phyloP scores from a whole-genome alignment of 768 basidiomycete genomes.

The Pleurotus djamor region DNA sequence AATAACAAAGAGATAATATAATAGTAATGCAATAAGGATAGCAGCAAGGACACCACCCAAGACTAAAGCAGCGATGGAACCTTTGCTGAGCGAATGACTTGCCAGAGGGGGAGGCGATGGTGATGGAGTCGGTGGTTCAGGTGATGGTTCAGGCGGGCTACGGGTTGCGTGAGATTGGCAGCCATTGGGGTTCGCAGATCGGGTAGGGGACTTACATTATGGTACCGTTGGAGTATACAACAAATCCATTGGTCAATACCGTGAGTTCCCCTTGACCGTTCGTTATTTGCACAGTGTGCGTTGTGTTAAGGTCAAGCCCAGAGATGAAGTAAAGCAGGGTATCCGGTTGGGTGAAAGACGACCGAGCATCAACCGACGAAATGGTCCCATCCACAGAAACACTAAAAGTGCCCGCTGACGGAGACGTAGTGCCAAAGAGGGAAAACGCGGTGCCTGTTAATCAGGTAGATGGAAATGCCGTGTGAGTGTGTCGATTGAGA shows the following conservation, averaged over 20 bases:
- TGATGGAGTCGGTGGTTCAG: slow-evolving; percentile 2
- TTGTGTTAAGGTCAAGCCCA: slow-evolving; percentile 46
- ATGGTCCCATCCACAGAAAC: slow-evolving; percentile 43
- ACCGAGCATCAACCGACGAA: slow-evolving; percentile 43
- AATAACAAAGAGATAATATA: slow-evolving; percentile 44
- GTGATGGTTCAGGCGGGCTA: neutral
- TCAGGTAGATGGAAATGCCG: neutral
- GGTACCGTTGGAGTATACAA: slow-evolving; percentile 22
- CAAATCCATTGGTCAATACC: slow-evolving; percentile 47
- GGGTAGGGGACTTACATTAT: neutral
- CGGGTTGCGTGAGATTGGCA: neutral
- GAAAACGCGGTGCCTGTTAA: slow-evolving; percentile 57
- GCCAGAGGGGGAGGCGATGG: slow-evolving; percentile 14
- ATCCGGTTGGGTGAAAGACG: slow-evolving; percentile 49
- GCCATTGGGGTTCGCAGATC: neutral
- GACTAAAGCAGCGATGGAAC: slow-evolving; percentile 66
- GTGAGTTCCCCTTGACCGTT: slow-evolving; percentile 58
- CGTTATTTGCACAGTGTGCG: slow-evolving; percentile 50
- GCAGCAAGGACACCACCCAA: slow-evolving; percentile 55
- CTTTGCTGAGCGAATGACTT: slow-evolving; percentile 32
- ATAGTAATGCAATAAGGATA: slow-evolving; percentile 34
- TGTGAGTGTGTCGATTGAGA: neutral
- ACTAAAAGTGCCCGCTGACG: slow-evolving; percentile 54
- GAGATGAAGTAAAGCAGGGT: slow-evolving; percentile 64
- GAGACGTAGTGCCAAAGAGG: slow-evolving; percentile 59